Evolutionary conservation across 2,329 filamentous ascomycete species (phyloP), one percentile per base, ranked within the genome.

Genomic region (Ophiocordyceps camponoti-saundersi): DNA sequence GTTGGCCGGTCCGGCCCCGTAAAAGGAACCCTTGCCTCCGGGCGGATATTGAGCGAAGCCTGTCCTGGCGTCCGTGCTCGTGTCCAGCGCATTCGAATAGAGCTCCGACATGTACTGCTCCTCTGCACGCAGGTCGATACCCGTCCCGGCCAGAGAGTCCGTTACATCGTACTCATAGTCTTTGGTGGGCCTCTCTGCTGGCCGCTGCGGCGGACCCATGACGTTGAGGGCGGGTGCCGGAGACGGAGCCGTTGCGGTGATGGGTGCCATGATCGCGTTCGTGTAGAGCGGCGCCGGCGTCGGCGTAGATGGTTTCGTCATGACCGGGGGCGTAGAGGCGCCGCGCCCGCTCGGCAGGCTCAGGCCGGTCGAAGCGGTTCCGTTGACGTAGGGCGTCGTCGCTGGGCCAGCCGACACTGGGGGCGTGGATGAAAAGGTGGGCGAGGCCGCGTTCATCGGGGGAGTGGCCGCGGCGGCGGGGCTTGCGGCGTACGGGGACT

Each of bases 41-140:
- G 77, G 64, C 8, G 71, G 65, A 50, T 81, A 75, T 6, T 64
- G 59, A 18, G 62, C 55, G 21, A 76, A 65, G 15, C 80, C 67
- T 44, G 72, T 68, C 56, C 72, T 63, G 46, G 71, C 63, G 53
- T 78, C 68, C 46, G 60, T 55, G 22, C 59, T 65, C 47, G 60
- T 56, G 47, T 69, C 66, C 49, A 68, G 70, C 10, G 70, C 57
- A 32, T 61, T 71, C 42, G 76, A 73, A 57, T 79, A 82, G 48
- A 79, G 69, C 49, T 78, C 79, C 42, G 85, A 80, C 61, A 92
- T 71, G 53, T 79, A 85, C 55, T 88, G 85, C 57, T 93, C 86
- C 61, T 95, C 89, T 52, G 87, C 87, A 49, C 82, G 80, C 44
- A 95, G 65, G 66, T 95, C 85, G 52, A 95, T 87, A 45, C 87